Base-by-base conservation (phyloP, 768 basidiomycete genomes). In the Fistulinella prunicolor region DNA sequence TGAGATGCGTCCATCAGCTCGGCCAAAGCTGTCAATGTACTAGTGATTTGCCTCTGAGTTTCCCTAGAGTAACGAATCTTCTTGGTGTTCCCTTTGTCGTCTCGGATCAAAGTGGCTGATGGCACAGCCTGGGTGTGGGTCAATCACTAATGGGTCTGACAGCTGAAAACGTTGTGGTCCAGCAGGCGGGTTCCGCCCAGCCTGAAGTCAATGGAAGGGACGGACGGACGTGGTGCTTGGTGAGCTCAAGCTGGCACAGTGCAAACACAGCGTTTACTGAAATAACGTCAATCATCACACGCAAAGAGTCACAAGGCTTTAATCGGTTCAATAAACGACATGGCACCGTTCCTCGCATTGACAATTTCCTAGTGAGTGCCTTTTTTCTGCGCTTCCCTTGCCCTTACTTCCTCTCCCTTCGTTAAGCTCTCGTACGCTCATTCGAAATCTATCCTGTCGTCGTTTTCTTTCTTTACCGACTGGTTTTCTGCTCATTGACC, bases 201-300 rank as follows among this genome's bases (percentile, higher is more conserved):
- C 28, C n/a, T n/a, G 3, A 22, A 22, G 1, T 35, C 40, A 9
- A 42, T 29, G 26, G 26, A 22, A 9, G 16, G 37, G 47, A 24
- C 16, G 12, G 6, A n/a, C n/a, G 28, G 12, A 28, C 28, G 28
- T 28, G 6, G 28, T 12, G 6, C 28, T 6, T 12, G 12, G 12
- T 12, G 28, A 28, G 28, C 28, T 12, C 28, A 28, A 28, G 12
- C 7, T 12, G 28, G 12, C 28, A 28, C 28, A 28, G 12, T 30
- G 13, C 34, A 9, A 13, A 38, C 37, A 39, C 55, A 42, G 34
- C 42, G 44, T 44, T 47, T 46, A 35, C 24, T 46, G 36, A 50
- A 19, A 47, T 56, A 51, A 56, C 55, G 55, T 56, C 42, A 56
- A 46, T 34, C 47, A 34, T 34, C 54, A 20, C 45, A 40, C 20